Evolutionary conservation across 208 protist species (phyloP).

Genomic region (Acanthamoeba divionensis): DNA sequence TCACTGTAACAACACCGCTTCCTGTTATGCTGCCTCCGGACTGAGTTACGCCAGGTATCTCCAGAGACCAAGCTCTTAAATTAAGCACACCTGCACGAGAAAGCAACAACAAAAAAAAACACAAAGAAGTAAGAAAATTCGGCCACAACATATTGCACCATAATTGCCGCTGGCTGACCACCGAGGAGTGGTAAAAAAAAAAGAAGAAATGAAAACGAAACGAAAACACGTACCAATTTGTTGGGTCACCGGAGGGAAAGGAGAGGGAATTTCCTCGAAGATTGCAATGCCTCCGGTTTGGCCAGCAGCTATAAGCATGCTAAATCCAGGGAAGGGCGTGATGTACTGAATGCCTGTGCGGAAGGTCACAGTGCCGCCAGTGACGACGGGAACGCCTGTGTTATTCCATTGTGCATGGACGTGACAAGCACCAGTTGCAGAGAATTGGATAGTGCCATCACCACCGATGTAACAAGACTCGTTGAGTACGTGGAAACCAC

Average conservation of each 20-base stretch:
- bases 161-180: too few relatives aligned
- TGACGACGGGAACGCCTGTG: not conserved
- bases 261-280: not conserved
- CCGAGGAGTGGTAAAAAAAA: too few relatives aligned
- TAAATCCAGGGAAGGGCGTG: not conserved
- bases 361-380: slow-evolving; percentile 45
- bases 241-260: not conserved
- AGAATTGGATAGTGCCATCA: too few relatives aligned
- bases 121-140: too few relatives aligned
- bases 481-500: too few relatives aligned
- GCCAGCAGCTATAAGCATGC: not conserved
- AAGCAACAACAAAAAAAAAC: too few relatives aligned
- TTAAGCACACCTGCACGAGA: not conserved
- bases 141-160: too few relatives aligned
- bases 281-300: not conserved
- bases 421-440: too few relatives aligned
- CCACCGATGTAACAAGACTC: too few relatives aligned
- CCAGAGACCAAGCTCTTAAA: slow-evolving; percentile 16
- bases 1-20: not conserved
- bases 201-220: too few relatives aligned
- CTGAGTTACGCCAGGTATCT: not conserved
- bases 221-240: not conserved
- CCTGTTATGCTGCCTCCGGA: not conserved
- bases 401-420: too few relatives aligned
- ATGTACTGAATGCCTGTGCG: not conserved